Conservation (phyloP, 345 rosid genomes). For the Bruguiera sexangula region DNA sequence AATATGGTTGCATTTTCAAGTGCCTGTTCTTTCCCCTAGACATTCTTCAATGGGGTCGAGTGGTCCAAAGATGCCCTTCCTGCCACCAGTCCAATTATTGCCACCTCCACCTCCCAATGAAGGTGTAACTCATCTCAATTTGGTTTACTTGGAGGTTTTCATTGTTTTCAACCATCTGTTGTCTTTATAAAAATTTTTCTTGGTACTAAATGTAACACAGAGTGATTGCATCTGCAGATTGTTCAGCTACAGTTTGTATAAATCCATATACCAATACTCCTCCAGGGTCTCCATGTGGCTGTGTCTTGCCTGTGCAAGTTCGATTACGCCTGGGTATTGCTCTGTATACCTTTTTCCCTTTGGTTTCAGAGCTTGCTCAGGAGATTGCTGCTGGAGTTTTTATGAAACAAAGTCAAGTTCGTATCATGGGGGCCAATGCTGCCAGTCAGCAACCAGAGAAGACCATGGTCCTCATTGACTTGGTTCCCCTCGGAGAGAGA, state of each 20-base stretch:
- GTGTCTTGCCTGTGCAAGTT: slow-evolving; percentile 94
- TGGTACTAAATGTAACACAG: slow-evolving; percentile 11
- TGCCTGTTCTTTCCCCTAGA: slow-evolving; percentile 38
- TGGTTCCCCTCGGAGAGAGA: slow-evolving; percentile 77
- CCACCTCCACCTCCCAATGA: slow-evolving; percentile 97
- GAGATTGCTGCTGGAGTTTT: slow-evolving; percentile 83
- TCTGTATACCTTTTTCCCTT: slow-evolving; percentile 88
- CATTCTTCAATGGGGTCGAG: slow-evolving; percentile 41
- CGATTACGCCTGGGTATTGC: slow-evolving; percentile 74
- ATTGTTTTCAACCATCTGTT: slow-evolving; percentile 3
- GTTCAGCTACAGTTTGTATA: slow-evolving; percentile 60
- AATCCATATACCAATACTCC: slow-evolving; percentile 89
- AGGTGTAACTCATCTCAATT: slow-evolving; percentile 42
- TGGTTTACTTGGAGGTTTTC: slow-evolving; percentile 10
- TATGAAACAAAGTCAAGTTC: slow-evolving; percentile 95
- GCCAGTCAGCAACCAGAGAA: slow-evolving; percentile 82
- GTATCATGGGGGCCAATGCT: slow-evolving; percentile 89
- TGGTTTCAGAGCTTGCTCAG: slow-evolving; percentile 79
- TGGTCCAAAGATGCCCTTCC: slow-evolving; percentile 52
- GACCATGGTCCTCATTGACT: slow-evolving; percentile 73
- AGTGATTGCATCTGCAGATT: slow-evolving; percentile 53
- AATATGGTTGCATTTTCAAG: slow-evolving; percentile 40
- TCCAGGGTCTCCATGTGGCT: slow-evolving; percentile 91
- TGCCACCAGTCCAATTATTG: slow-evolving; percentile 62
- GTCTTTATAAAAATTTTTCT: not conserved